Percentiles rank a stretch among this genome's conserved stretches.
phyloP scores from a whole-genome alignment of 2,329 filamentous ascomycete genomes.

The Beauveria asiatica region DNA sequence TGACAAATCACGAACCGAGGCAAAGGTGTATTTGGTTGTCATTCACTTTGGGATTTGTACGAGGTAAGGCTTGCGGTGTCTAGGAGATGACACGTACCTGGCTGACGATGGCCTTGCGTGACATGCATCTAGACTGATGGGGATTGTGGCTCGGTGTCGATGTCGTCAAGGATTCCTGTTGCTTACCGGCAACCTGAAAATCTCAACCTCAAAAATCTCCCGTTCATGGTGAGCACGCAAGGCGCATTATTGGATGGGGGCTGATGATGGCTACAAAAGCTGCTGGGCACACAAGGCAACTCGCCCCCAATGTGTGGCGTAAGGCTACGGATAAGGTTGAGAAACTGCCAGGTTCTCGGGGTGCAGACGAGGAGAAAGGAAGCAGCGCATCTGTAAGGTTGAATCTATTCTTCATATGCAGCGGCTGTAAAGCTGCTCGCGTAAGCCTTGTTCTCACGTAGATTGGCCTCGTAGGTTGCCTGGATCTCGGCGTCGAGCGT shows the following conservation, averaged over 20 bases:
- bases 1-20: too few relatives aligned
- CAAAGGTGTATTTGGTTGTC: too few relatives aligned
- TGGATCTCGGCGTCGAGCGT: slow-evolving; percentile 3
- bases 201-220: not conserved
- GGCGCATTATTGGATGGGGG: not conserved
- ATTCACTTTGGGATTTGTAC: too few relatives aligned
- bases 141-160: not conserved
- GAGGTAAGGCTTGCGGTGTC: too few relatives aligned
- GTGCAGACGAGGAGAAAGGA: too few relatives aligned
- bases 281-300: not conserved
- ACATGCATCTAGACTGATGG: not conserved
- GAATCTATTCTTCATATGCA: not conserved
- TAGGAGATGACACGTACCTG: too few relatives aligned
- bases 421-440: not conserved
- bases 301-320: not conserved
- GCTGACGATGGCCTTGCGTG: not conserved
- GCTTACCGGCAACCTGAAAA: not conserved
- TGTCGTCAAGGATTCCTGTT: not conserved
- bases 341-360: not conserved
- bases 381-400: too few relatives aligned
- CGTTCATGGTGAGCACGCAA: not conserved
- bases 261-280: too few relatives aligned
- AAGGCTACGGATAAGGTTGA: not conserved
- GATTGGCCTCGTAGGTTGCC: not conserved
- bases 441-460: not conserved